Evolutionary conservation across 2,329 filamentous ascomycete genomes (phyloP), one percentile per base, ranked within the genome.

Genomic region (Colletotrichum chlorophyti): DNA sequence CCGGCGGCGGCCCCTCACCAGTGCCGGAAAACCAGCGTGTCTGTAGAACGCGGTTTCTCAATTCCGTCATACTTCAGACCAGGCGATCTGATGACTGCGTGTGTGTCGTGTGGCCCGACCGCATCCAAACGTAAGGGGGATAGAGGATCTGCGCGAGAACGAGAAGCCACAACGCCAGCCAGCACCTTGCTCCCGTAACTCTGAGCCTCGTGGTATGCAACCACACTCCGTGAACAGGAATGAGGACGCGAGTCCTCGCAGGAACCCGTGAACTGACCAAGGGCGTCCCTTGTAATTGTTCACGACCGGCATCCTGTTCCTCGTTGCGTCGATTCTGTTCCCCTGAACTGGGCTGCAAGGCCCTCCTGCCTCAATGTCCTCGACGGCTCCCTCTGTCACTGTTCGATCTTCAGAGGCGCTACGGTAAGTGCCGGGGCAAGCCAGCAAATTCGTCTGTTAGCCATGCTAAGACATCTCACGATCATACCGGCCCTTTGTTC

Each of bases 141-240:
- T 14, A 37, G 34, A 43, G 47, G 37, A 49, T 54, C 34, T 55
- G 29, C 35, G 24, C 34, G 45, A 24, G 14, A 19, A n/a, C n/a
- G n/a, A n/a, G n/a, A 49, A 43, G 34, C 52, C 51, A 38, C 21
- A 38, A 45, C 26, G 49, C 24, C 31, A 45, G 26, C 17, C 17
- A 46, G n/a, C n/a, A n/a, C n/a, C 19, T 34, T 26, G 37, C 32
- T 46, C 40, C 53, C 40, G 49, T 9, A 41, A 41, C 48, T 23
- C 29, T 38, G 12, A 34, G 53, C 10, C 21, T 12, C 53, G 14
- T 15, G 35, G 43, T 29, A 34, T 31, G 48, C 31, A 58, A 40
- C 41, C 35, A 29, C 24, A 15, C 23, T 29, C 34, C 12, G 17
- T 17, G 11, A 34, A 24, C 17, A 32, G 17, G 35, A 35, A 15